These are phyloP conservation scores for Pseudohalonectria lignicola DNA, from an alignment of 2,329 filamentous ascomycete species.

Conservation along the genomic window DNA sequence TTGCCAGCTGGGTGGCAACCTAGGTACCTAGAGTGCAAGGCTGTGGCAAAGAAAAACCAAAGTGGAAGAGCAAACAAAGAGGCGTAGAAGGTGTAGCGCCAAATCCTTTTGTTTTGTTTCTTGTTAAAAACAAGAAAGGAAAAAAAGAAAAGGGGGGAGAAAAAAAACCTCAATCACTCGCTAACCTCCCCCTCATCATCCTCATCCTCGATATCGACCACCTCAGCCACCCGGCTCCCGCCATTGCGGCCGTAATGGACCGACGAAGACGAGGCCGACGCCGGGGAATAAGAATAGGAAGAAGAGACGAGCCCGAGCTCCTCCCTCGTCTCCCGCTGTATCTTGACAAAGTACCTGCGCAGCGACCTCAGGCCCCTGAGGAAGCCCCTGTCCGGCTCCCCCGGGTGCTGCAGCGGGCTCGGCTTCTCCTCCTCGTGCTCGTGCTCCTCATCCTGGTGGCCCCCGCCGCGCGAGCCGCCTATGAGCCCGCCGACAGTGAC, in stretches of 20 bases:
- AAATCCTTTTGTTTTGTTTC: not conserved
- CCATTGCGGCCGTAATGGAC: not conserved
- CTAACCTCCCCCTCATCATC: slow-evolving; percentile 20
- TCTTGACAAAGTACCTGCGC: slow-evolving; percentile 74
- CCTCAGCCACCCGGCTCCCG: slow-evolving; percentile 3
- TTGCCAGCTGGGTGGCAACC: too few relatives aligned
- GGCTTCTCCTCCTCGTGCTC: too few relatives aligned
- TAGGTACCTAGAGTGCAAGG: too few relatives aligned
- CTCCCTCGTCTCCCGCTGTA: slow-evolving; percentile 63
- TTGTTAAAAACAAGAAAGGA: too few relatives aligned
- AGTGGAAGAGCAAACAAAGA: too few relatives aligned
- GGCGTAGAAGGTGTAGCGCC: not conserved
- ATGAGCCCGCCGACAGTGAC: slow-evolving; percentile 75
- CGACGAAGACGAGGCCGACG: not conserved
- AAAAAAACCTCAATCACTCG: slow-evolving; percentile 13
- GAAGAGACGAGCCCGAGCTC: slow-evolving; percentile 37
- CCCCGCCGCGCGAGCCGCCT: slow-evolving; percentile 2
- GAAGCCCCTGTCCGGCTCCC: slow-evolving; percentile 80
- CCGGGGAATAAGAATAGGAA: too few relatives aligned
- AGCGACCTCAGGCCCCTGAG: slow-evolving; percentile 72
- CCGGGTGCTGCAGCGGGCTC: slow-evolving; percentile 65
- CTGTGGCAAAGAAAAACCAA: too few relatives aligned
- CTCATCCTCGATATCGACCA: slow-evolving; percentile 6
- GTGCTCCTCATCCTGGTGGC: too few relatives aligned
- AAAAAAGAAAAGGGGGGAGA: too few relatives aligned